Evolutionary conservation across 768 basidiomycete species (phyloP).

Genomic region (Termitomyces titanicus): DNA sequence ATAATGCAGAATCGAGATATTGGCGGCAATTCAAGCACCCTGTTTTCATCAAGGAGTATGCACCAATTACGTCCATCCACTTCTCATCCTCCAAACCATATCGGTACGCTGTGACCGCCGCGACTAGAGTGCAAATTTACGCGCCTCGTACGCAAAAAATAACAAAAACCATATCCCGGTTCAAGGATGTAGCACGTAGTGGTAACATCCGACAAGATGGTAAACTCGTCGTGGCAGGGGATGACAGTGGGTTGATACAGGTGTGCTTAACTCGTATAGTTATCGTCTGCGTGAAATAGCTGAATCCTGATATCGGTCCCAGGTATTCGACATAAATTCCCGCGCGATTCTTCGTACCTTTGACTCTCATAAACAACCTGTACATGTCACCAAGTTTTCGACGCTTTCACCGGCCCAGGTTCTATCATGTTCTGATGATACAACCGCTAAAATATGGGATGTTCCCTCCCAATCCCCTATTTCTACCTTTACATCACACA

Average conservation of each 20-base stretch:
- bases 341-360: slow-evolving; percentile 91
- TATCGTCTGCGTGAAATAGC: background rate
- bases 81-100: slow-evolving; percentile 88
- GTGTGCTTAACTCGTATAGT: slow-evolving; percentile 37
- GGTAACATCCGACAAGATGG: slow-evolving; percentile 90
- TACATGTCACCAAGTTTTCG: slow-evolving; percentile 94
- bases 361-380: slow-evolving; percentile 93
- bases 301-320: slow-evolving; percentile 4
- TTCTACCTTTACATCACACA: slow-evolving; percentile 78
- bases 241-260: slow-evolving; percentile 89
- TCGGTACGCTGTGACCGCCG: slow-evolving; percentile 93
- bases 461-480: slow-evolving; percentile 83
- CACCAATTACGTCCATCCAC: slow-evolving; percentile 91
- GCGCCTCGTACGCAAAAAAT: slow-evolving; percentile 95
- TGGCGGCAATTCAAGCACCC: slow-evolving; percentile 89
- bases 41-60: slow-evolving; percentile 96
- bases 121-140: slow-evolving; percentile 92
- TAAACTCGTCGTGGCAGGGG: slow-evolving; percentile 91
- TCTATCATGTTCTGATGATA: slow-evolving; percentile 95
- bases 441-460: slow-evolving; percentile 92
- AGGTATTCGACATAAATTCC: slow-evolving; percentile 93
- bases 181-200: slow-evolving; percentile 93
- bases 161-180: slow-evolving; percentile 92
- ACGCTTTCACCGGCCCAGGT: slow-evolving; percentile 75
- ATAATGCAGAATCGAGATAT: slow-evolving; percentile 72